Percentiles rank a stretch among this genome's conserved stretches.
Conservation (phyloP, 176 grass and related monocot genomes). For the Cocos nucifera region DNA sequence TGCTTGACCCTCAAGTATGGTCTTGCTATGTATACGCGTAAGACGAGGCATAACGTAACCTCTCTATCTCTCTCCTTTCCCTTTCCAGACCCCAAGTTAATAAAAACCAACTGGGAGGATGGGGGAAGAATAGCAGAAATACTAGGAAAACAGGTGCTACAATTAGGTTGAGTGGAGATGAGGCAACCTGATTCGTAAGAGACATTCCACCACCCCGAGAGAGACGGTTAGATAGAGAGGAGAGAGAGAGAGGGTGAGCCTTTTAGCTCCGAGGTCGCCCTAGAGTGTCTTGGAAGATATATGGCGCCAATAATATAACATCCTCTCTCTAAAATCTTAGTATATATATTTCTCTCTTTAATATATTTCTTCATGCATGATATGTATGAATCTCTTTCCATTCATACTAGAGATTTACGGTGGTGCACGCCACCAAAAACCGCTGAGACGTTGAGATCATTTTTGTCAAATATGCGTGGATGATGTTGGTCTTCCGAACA, state of each 20-base stretch:
- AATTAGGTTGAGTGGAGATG: conserved; percentile 9
- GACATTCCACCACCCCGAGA: conserved; percentile 8
- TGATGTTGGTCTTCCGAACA: too few species aligned
- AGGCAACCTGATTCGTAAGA: conserved; percentile 6
- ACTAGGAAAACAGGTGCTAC: neutral
- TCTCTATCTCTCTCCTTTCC: neutral
- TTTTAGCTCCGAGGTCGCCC: conserved; percentile 14
- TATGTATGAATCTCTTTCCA: too few species aligned
- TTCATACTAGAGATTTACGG: too few species aligned
- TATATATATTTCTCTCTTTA: too few species aligned
- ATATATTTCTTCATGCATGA: too few species aligned
- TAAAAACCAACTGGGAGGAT: neutral
- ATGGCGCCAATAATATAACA: too few species aligned
- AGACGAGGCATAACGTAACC: neutral
- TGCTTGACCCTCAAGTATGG: conserved; percentile 13
- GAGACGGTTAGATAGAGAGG: conserved; percentile 2
- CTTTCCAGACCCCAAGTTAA: neutral
- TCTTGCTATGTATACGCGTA: neutral
- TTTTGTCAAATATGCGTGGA: too few species aligned
- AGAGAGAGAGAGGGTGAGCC: neutral
- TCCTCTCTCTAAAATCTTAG: too few species aligned
- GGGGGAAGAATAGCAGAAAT: neutral
- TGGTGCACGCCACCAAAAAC: too few species aligned
- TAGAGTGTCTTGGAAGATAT: conserved; percentile 19
- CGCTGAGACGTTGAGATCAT: too few species aligned